Evolutionary conservation across 768 basidiomycete species (phyloP).

Genomic region (Auricularia sp.): DNA sequence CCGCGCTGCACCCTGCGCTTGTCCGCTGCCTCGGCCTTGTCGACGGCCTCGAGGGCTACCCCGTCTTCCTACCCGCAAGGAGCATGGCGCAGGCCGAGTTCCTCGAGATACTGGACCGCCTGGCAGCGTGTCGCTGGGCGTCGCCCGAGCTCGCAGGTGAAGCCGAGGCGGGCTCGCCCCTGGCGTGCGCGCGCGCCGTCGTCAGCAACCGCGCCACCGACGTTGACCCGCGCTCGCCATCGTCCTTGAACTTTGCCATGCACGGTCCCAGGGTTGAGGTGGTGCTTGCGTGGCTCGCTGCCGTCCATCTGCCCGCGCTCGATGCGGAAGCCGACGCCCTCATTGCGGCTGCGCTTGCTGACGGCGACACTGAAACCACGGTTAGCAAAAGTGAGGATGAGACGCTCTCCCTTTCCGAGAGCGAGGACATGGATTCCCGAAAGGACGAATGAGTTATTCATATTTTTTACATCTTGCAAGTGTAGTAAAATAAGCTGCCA

Average conservation of each 20-base stretch:
- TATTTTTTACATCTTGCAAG: no score
- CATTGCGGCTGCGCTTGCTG: neutral
- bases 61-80: conserved; percentile 75
- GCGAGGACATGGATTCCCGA: no score
- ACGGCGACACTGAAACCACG: neutral
- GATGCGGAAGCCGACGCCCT: conserved; percentile 24
- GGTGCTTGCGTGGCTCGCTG: conserved; percentile 75
- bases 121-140: conserved; percentile 60
- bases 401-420: no score
- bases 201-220: conserved; percentile 25
- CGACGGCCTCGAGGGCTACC: conserved; percentile 80
- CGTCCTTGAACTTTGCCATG: conserved; percentile 69
- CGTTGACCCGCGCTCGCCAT: conserved; percentile 41
- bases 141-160: conserved; percentile 30
- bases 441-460: no score
- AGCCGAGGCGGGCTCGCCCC: conserved; percentile 12
- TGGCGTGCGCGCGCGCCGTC: conserved; percentile 63
- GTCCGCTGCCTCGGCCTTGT: conserved; percentile 55
- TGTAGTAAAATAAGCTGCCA: no score
- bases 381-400: neutral
- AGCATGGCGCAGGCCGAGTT: conserved; percentile 90
- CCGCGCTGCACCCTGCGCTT: conserved; percentile 51
- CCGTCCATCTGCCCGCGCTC: conserved; percentile 67
- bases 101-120: conserved; percentile 71
- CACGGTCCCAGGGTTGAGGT: conserved; percentile 83